phyloP scores from a whole-genome alignment of 305 asterid species.

The Fraxinus floribunda region DNA sequence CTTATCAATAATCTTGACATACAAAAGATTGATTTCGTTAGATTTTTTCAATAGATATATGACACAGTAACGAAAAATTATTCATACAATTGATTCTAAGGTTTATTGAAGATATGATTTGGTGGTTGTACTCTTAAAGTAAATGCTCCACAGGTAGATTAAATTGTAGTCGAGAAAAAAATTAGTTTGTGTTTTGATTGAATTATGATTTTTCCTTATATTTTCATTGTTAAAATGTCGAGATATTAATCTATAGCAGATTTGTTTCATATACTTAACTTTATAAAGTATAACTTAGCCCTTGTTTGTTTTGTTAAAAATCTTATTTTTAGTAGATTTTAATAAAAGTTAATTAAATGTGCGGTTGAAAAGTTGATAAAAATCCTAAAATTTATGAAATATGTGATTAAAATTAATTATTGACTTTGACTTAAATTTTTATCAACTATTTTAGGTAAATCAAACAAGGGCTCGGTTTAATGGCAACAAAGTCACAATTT shows the following conservation, averaged over 20 bases:
- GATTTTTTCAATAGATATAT: neutral
- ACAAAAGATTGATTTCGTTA: neutral
- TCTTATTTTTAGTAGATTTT: neutral
- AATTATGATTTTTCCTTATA: neutral
- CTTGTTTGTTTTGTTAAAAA: neutral
- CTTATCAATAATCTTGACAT: constrained; percentile 8
- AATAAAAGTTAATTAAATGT: neutral
- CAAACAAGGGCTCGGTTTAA: neutral
- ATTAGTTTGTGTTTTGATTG: neutral
- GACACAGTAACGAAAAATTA: neutral
- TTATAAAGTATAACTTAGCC: neutral
- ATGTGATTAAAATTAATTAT: neutral
- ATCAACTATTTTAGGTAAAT: neutral
- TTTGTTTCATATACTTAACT: neutral
- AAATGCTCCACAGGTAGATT: neutral
- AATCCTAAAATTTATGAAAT: neutral
- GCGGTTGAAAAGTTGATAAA: neutral
- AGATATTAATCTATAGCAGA: neutral
- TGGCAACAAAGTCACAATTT: neutral
- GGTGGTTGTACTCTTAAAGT: constrained; percentile 3
- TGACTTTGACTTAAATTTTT: neutral
- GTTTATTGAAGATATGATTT: neutral
- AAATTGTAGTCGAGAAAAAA: neutral
- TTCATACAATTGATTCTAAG: neutral
- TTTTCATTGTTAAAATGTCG: neutral